Evolutionary conservation across 1,139 yeast genomes (phyloP).

Genomic region (Dujonia santamariae): DNA sequence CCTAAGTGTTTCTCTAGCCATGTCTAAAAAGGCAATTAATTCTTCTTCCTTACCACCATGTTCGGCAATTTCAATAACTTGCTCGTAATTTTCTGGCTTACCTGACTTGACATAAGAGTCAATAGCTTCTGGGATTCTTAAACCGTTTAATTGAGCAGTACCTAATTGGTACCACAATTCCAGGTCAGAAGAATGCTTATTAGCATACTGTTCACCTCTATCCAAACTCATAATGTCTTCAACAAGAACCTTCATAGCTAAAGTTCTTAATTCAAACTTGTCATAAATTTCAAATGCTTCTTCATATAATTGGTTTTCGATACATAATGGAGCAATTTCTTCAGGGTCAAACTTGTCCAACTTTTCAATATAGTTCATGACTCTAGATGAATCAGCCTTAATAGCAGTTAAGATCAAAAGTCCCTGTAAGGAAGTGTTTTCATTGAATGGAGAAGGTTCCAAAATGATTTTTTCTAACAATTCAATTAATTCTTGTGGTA

Average conservation of each 20-base stretch:
- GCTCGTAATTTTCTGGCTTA: slow-evolving; percentile 87
- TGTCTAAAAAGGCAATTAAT: slow-evolving; percentile 76
- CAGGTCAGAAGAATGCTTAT: slow-evolving; percentile 69
- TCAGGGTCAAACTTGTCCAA: slow-evolving; percentile 88
- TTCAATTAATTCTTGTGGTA: slow-evolving; percentile 91
- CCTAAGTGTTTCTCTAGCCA: slow-evolving; percentile 93
- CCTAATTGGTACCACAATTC: slow-evolving; percentile 96
- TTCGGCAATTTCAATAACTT: slow-evolving; percentile 92
- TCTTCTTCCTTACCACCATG: slow-evolving; percentile 97
- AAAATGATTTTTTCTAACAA: slow-evolving; percentile 90
- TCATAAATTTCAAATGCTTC: slow-evolving; percentile 94
- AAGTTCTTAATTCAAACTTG: slow-evolving; percentile 71
- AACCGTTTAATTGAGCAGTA: slow-evolving; percentile 92
- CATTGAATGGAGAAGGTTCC: slow-evolving; percentile 96
- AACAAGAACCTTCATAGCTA: slow-evolving; percentile 87
- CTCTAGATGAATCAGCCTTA: slow-evolving; percentile 89
- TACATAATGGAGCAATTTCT: slow-evolving; percentile 90
- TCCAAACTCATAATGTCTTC: slow-evolving; percentile 93
- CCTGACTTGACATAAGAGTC: slow-evolving; percentile 85
- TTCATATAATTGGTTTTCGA: slow-evolving; percentile 83
- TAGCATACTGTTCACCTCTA: slow-evolving; percentile 93
- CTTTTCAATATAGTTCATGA: slow-evolving; percentile 78
- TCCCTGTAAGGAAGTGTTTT: slow-evolving; percentile 92
- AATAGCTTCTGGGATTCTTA: slow-evolving; percentile 89
- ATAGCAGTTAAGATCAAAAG: slow-evolving; percentile 89